Conservation (phyloP, 139 green algal species). For the Gonium pectorale region DNA sequence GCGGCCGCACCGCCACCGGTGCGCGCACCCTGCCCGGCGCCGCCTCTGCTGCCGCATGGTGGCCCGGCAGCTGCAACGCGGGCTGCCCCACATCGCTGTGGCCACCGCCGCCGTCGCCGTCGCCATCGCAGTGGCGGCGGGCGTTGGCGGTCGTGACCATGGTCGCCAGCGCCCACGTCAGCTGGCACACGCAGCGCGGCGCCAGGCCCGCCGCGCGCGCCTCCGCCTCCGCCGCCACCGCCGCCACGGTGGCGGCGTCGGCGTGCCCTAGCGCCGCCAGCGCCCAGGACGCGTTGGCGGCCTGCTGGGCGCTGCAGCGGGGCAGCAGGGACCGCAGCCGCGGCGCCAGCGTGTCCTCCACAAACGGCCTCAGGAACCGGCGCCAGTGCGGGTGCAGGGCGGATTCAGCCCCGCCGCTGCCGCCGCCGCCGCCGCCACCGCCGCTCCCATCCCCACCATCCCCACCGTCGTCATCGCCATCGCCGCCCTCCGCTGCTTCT, state of each 20-base stretch:
- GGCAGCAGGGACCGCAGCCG: background rate
- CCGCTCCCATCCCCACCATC: too few relatives aligned
- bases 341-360: background rate
- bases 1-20: too few relatives aligned
- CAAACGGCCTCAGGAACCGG: background rate
- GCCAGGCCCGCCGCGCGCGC: background rate
- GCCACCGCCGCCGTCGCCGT: background rate
- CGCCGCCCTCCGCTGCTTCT: too few relatives aligned
- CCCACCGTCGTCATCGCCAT: too few relatives aligned
- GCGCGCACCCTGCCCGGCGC: too few relatives aligned
- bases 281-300: conserved; percentile 21
- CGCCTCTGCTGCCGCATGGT: too few relatives aligned
- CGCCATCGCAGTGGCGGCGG: too few relatives aligned
- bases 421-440: background rate
- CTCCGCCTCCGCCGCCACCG: conserved; percentile 20
- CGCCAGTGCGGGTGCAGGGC: background rate
- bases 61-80: too few relatives aligned
- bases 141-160: background rate
- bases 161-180: conserved; percentile 37
- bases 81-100: background rate
- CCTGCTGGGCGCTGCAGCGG: background rate
- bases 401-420: background rate
- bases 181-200: conserved; percentile 21
- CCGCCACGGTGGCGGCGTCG: background rate
- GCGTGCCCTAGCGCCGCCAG: conserved; percentile 30